These are phyloP conservation scores for Globisporangium paddicum DNA, from an alignment of 352 stramenopile species.

Conservation along the genomic window DNA sequence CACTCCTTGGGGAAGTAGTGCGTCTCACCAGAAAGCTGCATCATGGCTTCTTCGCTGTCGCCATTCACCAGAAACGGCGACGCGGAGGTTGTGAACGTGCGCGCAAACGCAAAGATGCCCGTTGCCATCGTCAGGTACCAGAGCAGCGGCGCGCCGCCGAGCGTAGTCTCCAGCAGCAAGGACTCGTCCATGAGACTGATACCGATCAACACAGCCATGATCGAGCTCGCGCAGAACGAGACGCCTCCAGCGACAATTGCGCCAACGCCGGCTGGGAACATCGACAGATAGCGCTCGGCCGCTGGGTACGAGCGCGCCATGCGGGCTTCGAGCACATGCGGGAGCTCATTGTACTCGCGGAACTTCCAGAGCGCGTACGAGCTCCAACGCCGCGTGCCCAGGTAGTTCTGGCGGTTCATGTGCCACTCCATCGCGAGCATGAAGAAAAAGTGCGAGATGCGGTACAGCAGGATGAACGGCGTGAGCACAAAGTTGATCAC, in stretches of 20 bases:
- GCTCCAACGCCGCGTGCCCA: conserved; percentile 94
- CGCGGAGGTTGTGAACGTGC: conserved; percentile 67
- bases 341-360: conserved; percentile 98
- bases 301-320: conserved; percentile 90
- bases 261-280: conserved; percentile 90
- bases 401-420: conserved; percentile 87
- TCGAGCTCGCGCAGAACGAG: conserved; percentile 94
- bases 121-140: conserved; percentile 96
- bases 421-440: conserved; percentile 96
- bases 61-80: conserved; percentile 74
- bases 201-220: conserved; percentile 93
- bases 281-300: conserved; percentile 91
- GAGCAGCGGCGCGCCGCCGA: conserved; percentile 92
- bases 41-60: conserved; percentile 83
- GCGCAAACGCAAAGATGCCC: conserved; percentile 71
- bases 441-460: conserved; percentile 96
- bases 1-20: conserved; percentile 97
- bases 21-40: conserved; percentile 87
- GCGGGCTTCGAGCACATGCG: conserved; percentile 94
- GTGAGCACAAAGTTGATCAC: conserved; percentile 94
- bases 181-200: conserved; percentile 95
- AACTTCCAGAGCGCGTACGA: conserved; percentile 89
- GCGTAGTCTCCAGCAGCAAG: conserved; percentile 94
- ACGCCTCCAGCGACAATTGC: conserved; percentile 90
- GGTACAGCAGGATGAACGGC: conserved; percentile 97